Evolutionary conservation across 352 stramenopile genomes (phyloP).

Genomic region (Phytophthora crassamura): DNA sequence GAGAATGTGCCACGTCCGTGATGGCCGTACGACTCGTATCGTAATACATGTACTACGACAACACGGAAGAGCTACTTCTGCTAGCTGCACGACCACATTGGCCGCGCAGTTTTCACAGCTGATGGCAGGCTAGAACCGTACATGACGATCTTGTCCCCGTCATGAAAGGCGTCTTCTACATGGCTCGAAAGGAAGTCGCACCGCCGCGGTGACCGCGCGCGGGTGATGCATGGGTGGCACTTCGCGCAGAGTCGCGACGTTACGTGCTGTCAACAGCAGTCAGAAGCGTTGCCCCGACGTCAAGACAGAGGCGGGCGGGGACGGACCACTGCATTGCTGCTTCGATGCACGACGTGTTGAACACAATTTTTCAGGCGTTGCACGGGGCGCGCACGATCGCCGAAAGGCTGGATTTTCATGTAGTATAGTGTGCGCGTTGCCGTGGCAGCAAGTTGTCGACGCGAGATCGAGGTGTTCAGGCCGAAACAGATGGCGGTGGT

Average conservation of each 20-base stretch:
- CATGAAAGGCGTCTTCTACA: too few species aligned
- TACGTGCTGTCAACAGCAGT: constrained; percentile 44
- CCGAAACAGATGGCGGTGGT: background rate
- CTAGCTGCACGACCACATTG: too few species aligned
- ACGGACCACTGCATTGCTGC: constrained; percentile 23
- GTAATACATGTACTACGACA: constrained; percentile 20
- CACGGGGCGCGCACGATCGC: constrained; percentile 22
- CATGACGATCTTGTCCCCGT: too few species aligned
- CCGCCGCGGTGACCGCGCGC: constrained; percentile 1
- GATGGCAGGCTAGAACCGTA: background rate
- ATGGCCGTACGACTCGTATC: constrained; percentile 21
- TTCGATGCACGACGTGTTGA: constrained; percentile 19
- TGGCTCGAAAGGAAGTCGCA: too few species aligned
- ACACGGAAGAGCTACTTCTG: too few species aligned
- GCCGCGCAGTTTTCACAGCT: background rate
- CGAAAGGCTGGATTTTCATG: constrained; percentile 39
- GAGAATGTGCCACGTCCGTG: constrained; percentile 29
- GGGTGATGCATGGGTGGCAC: constrained; percentile 25
- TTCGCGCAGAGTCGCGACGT: constrained; percentile 31
- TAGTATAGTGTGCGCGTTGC: background rate
- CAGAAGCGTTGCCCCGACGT: constrained; percentile 27
- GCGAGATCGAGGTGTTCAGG: too few species aligned
- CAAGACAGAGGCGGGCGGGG: constrained; percentile 28
- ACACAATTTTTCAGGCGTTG: constrained; percentile 30
- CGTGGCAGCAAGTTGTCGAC: background rate